Evolutionary conservation across 495 filamentous ascomycete genomes (phyloP).

Genomic region (Penicillium riverlandense): DNA sequence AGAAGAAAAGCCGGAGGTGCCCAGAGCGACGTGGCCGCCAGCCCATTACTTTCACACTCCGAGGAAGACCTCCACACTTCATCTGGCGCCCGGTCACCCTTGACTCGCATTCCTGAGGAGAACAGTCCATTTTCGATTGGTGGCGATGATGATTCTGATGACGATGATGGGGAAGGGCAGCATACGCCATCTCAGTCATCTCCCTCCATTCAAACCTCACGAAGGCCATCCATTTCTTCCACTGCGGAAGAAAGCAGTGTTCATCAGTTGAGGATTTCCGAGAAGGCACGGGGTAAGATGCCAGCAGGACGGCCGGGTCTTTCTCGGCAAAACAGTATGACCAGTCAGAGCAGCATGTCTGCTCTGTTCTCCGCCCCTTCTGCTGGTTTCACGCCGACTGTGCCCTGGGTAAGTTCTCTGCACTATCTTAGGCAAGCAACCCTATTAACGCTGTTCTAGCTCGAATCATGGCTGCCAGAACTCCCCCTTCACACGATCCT

Average conservation of each 20-base stretch:
- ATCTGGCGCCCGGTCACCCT: slow-evolving; percentile 49
- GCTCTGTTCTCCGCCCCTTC: slow-evolving; percentile 41
- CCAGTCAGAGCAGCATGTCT: slow-evolving; percentile 66
- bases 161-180: slow-evolving; percentile 56
- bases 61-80: slow-evolving; percentile 67
- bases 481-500: slow-evolving; percentile 87
- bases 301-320: slow-evolving; percentile 79
- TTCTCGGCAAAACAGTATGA: slow-evolving; percentile 86
- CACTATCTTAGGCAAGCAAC: neutral
- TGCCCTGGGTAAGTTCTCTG: slow-evolving; percentile 53
- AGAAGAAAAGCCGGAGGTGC: slow-evolving; percentile 60
- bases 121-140: slow-evolving; percentile 79
- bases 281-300: slow-evolving; percentile 95
- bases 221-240: slow-evolving; percentile 64
- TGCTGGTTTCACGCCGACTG: slow-evolving; percentile 68
- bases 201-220: slow-evolving; percentile 62
- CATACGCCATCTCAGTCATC: slow-evolving; percentile 66
- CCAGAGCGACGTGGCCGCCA: slow-evolving; percentile 18
- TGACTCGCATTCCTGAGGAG: slow-evolving; percentile 79
- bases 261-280: slow-evolving; percentile 91
- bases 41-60: slow-evolving; percentile 46
- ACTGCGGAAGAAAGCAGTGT: slow-evolving; percentile 75
- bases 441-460: slow-evolving; percentile 42
- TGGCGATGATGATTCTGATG: slow-evolving; percentile 79
- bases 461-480: slow-evolving; percentile 89